These are phyloP conservation scores for Dissophora globulifera DNA, from an alignment of 192 early-diverging fungal species.

Conservation along the genomic window DNA sequence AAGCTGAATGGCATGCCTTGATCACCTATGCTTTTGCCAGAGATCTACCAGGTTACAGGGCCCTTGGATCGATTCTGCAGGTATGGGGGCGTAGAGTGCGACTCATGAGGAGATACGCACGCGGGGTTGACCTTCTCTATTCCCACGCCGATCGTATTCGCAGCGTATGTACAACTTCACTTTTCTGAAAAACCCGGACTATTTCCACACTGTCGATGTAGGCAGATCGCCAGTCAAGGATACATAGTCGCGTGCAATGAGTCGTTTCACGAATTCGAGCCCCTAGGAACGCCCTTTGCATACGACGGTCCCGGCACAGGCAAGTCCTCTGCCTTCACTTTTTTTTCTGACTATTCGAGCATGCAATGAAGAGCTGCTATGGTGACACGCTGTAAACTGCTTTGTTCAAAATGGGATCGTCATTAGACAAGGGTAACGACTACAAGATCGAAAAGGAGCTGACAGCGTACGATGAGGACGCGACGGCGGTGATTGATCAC, in stretches of 20 bases:
- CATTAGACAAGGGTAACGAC: slow-evolving; percentile 65
- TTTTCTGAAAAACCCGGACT: too few species aligned
- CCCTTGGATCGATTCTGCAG: slow-evolving; percentile 71
- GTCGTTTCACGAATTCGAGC: slow-evolving; percentile 72
- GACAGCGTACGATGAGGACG: slow-evolving; percentile 68
- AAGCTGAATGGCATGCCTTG: too few species aligned
- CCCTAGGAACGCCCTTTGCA: slow-evolving; percentile 59
- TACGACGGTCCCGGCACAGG: slow-evolving; percentile 66
- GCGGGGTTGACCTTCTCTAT: not conserved
- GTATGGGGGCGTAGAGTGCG: too few species aligned
- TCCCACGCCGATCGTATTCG: too few species aligned
- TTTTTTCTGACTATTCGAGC: too few species aligned
- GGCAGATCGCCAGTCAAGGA: slow-evolving; percentile 51
- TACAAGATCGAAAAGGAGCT: slow-evolving; percentile 69
- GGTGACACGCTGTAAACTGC: too few species aligned
- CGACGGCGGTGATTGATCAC: slow-evolving; percentile 62
- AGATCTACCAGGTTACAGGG: slow-evolving; percentile 75
- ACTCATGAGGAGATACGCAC: too few species aligned
- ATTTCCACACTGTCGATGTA: too few species aligned
- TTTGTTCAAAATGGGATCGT: too few species aligned
- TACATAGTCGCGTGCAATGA: slow-evolving; percentile 69
- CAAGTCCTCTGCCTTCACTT: not conserved
- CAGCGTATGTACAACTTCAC: too few species aligned
- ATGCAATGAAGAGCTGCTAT: too few species aligned
- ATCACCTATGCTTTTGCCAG: too few species aligned